A percentile compares a stretch with the other conserved stretches of the same genome.
Conservation (phyloP, 768 basidiomycete genomes). For the Mycena galericulata region DNA sequence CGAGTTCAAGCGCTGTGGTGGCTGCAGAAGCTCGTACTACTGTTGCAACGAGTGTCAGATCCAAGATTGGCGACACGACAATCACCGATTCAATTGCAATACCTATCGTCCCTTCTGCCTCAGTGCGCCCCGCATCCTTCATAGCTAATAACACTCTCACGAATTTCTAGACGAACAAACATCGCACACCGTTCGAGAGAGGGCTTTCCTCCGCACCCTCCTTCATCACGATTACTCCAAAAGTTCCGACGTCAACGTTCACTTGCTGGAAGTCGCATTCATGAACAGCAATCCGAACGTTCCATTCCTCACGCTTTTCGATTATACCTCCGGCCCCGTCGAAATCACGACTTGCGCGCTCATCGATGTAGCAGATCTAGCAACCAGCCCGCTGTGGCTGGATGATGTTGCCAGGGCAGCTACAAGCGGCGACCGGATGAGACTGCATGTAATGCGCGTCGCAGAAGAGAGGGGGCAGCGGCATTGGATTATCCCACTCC, state of each 20-base stretch:
- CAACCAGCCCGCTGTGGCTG: background rate
- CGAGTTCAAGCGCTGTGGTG: background rate
- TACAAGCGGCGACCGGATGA: background rate
- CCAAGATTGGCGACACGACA: background rate
- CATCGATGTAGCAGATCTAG: background rate
- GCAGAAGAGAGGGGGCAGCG: background rate
- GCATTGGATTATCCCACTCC: background rate
- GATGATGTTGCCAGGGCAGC: background rate
- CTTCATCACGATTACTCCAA: background rate
- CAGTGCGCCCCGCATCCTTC: background rate
- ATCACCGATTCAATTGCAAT: background rate
- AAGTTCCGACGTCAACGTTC: background rate
- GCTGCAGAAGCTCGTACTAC: background rate
- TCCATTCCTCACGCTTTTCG: background rate
- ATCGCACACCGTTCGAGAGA: background rate
- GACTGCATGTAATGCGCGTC: background rate
- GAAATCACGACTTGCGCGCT: background rate
- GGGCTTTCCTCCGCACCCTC: background rate
- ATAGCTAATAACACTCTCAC: background rate
- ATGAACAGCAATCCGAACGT: background rate
- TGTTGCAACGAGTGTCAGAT: background rate
- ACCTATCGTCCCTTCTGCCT: background rate
- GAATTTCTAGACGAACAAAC: background rate
- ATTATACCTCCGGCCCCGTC: background rate
- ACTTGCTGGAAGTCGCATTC: background rate